A percentile compares a stretch with the other conserved stretches of the same genome.
Evolutionary conservation across 257 asterid genomes (phyloP).

Genomic region (Forsythia suspensa): DNA sequence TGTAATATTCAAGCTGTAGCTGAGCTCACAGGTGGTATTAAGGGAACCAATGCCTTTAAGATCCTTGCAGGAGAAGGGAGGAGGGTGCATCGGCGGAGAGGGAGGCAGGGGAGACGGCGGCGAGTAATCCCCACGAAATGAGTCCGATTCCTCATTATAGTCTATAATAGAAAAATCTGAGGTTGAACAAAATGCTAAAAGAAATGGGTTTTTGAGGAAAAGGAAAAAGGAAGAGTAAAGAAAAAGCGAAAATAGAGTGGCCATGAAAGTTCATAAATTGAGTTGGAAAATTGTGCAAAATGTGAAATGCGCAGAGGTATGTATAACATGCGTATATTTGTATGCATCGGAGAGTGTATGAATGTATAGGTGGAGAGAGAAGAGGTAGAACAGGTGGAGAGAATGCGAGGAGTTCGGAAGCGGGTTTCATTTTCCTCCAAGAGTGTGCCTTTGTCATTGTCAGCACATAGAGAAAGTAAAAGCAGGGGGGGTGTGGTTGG

Average conservation of each 20-base stretch:
- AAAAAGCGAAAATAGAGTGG: slow-evolving; percentile 12
- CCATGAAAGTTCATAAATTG: slow-evolving; percentile 37
- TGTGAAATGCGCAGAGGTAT: not conserved
- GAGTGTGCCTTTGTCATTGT: slow-evolving; percentile 12
- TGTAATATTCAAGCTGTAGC: slow-evolving; percentile 62
- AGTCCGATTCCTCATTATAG: slow-evolving; percentile 25
- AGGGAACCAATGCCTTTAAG: slow-evolving; percentile 75
- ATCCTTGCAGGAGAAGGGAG: slow-evolving; percentile 54
- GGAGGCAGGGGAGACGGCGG: slow-evolving; percentile 71
- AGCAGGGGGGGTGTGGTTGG: not conserved
- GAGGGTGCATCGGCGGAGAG: slow-evolving; percentile 56
- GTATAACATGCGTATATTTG: not conserved
- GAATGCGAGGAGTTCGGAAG: slow-evolving; percentile 41
- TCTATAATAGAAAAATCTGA: slow-evolving; percentile 45
- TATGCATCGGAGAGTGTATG: not conserved
- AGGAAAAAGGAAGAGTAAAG: slow-evolving; percentile 12
- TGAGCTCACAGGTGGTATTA: slow-evolving; percentile 78
- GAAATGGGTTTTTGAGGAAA: slow-evolving; percentile 4
- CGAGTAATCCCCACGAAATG: slow-evolving; percentile 37
- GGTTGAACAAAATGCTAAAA: slow-evolving; percentile 18
- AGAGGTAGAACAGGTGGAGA: slow-evolving; percentile 41
- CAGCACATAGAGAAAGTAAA: slow-evolving; percentile 1
- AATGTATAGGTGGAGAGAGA: slow-evolving; percentile 20
- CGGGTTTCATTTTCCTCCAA: slow-evolving; percentile 40
- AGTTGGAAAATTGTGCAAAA: not conserved